Conservation (phyloP, 306 rosid species). For the Quercus wislizeni region DNA sequence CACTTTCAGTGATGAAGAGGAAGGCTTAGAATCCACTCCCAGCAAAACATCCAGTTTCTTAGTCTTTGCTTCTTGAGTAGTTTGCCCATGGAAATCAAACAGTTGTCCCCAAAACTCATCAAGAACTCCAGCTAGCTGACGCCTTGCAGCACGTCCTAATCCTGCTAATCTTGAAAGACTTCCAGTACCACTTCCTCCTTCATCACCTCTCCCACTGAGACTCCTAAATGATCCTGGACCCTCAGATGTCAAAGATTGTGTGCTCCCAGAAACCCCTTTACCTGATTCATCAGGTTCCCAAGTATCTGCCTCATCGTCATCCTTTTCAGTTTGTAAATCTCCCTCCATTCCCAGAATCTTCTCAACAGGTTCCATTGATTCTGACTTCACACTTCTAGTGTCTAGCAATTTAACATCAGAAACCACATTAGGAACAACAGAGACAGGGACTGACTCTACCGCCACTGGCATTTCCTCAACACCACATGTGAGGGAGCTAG, state of each 20-base stretch:
- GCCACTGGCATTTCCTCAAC: constrained; percentile 37
- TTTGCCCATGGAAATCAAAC: constrained; percentile 72
- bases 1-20: constrained; percentile 40
- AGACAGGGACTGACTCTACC: constrained; percentile 38
- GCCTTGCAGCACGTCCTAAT: constrained; percentile 94
- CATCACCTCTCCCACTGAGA: constrained; percentile 85
- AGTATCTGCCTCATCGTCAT: constrained; percentile 67
- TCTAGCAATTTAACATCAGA: constrained; percentile 39
- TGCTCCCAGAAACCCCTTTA: constrained; percentile 46
- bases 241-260: constrained; percentile 55
- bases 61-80: constrained; percentile 61
- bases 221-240: constrained; percentile 92
- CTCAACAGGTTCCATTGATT: constrained; percentile 40
- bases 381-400: constrained; percentile 24
- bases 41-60: constrained; percentile 60
- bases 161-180: constrained; percentile 95
- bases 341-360: constrained; percentile 56
- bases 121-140: constrained; percentile 73
- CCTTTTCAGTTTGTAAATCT: constrained; percentile 53
- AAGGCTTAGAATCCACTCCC: constrained; percentile 52
- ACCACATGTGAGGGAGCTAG: constrained; percentile 27
- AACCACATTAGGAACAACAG: constrained; percentile 40
- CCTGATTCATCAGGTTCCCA: constrained; percentile 78
- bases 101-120: constrained; percentile 92
- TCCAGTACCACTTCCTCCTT: constrained; percentile 79